Evolutionary conservation across 2,329 filamentous ascomycete genomes (phyloP), one percentile per base, ranked within the genome.

Genomic region (Epichloe bromicola): DNA sequence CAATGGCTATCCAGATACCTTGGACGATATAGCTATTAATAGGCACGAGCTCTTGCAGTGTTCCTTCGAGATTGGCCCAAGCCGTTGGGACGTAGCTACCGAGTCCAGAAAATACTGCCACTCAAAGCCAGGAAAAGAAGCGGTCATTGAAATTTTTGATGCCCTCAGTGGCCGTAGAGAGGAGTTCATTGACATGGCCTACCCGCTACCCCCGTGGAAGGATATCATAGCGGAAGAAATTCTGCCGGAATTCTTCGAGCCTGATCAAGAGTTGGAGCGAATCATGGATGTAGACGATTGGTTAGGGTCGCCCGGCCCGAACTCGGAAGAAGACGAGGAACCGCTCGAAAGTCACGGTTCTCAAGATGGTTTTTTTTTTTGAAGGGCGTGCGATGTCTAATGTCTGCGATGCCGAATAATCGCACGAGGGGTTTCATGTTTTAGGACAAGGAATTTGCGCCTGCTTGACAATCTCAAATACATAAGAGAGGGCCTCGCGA

Each of bases 231-330:
- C 43, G 17, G 43, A 45, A n/a, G 43, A 45, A 23, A 36, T 36
- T 34, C 17, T 45, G 2, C 43, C 30, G 15, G 43, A 45, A n/a
- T 45, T 12, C 30, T 36, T 45, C 15, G 17, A 17, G 5, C 6
- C 15, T 30, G 17, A n/a, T 33, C 8, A 17, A n/a, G 15, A 12
- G 3, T 15, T 43, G 41, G 41, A 30, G 41, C 41, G n/a, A 43
- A 12, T 26, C 5, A 5, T 17, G 6, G 17, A n/a, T 4, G 11
- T 1, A 3, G 19, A 43, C 15, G 0, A 30, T 10, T 0, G 8
- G 11, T n/a, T 3, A 3, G 2, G 5, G 36, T 37, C 14, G 3
- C 15, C 12, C 36, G 15, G 36, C 4, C 3, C 12, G 36, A 6
- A 7, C 15, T 37, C 36, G 15, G 36, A 37, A 12, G 36, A 12